Conservation (phyloP, 2,329 filamentous ascomycete genomes). For the Seiridium unicorne region DNA sequence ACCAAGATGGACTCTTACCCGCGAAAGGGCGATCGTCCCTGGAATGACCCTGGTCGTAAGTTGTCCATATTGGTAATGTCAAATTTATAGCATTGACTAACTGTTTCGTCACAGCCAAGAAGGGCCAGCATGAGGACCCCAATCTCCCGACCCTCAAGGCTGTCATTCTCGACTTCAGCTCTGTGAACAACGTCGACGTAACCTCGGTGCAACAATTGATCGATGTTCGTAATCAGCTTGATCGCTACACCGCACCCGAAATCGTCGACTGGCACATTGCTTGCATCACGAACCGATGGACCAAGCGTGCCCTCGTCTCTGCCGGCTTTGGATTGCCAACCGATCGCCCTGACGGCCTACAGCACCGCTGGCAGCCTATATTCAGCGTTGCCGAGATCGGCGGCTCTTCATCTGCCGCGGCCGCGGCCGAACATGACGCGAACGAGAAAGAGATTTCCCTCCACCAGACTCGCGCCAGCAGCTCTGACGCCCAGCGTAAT, state of each 20-base stretch:
- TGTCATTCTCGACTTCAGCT: slow-evolving; percentile 90
- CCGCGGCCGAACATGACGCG: slow-evolving; percentile 61
- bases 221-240: slow-evolving; percentile 91
- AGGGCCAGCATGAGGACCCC: slow-evolving; percentile 41
- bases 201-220: slow-evolving; percentile 91
- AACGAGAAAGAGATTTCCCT: slow-evolving; percentile 48
- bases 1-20: slow-evolving; percentile 69
- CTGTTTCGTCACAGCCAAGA: slow-evolving; percentile 36
- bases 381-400: slow-evolving; percentile 90
- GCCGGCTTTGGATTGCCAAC: slow-evolving; percentile 87
- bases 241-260: slow-evolving; percentile 77
- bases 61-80: background rate
- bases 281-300: slow-evolving; percentile 92
- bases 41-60: slow-evolving; percentile 81
- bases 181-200: slow-evolving; percentile 90
- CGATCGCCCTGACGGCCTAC: slow-evolving; percentile 45
- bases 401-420: slow-evolving; percentile 67
- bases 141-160: slow-evolving; percentile 73
- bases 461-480: slow-evolving; percentile 10
- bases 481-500: background rate
- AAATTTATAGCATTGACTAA: background rate
- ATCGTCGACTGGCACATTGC: slow-evolving; percentile 94
- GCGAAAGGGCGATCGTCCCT: slow-evolving; percentile 75
- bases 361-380: slow-evolving; percentile 85
- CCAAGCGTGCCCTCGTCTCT: slow-evolving; percentile 81